Evolutionary conservation across 2,329 filamentous ascomycete species (phyloP).

Genomic region (Colletotrichum musae): DNA sequence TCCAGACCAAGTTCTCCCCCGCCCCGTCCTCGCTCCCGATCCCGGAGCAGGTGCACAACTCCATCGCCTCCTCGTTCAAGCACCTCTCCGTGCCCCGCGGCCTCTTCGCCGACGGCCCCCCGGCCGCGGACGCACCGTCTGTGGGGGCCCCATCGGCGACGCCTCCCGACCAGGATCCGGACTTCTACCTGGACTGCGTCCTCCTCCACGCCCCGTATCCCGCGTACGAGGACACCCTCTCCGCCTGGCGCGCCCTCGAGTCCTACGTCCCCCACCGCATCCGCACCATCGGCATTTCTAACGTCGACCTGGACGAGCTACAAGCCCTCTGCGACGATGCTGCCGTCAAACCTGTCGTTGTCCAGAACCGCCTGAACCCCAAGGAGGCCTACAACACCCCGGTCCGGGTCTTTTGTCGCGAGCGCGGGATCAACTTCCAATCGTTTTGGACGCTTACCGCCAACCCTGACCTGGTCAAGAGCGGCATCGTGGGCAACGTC

Average conservation of each 20-base stretch:
- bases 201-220: constrained; percentile 76
- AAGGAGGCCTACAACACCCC: constrained; percentile 71
- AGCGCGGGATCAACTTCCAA: constrained; percentile 62
- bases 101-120: constrained; percentile 11
- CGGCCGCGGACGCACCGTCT: not conserved
- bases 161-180: constrained; percentile 39
- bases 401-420: constrained; percentile 68
- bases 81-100: constrained; percentile 66
- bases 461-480: constrained; percentile 57
- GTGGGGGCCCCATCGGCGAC: not conserved
- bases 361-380: constrained; percentile 83
- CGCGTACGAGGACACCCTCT: constrained; percentile 63
- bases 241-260: constrained; percentile 77
- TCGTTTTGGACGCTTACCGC: constrained; percentile 69
- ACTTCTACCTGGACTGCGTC: constrained; percentile 77
- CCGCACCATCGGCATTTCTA: constrained; percentile 81
- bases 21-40: constrained; percentile 61
- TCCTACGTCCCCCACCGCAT: constrained; percentile 76
- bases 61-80: constrained; percentile 75
- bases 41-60: constrained; percentile 75
- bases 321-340: constrained; percentile 63
- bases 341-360: constrained; percentile 65
- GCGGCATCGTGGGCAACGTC: constrained; percentile 64
- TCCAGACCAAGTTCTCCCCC: constrained; percentile 83
- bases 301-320: constrained; percentile 73